Conservation (phyloP, 495 filamentous ascomycete species). For the Terfezia claveryi region DNA sequence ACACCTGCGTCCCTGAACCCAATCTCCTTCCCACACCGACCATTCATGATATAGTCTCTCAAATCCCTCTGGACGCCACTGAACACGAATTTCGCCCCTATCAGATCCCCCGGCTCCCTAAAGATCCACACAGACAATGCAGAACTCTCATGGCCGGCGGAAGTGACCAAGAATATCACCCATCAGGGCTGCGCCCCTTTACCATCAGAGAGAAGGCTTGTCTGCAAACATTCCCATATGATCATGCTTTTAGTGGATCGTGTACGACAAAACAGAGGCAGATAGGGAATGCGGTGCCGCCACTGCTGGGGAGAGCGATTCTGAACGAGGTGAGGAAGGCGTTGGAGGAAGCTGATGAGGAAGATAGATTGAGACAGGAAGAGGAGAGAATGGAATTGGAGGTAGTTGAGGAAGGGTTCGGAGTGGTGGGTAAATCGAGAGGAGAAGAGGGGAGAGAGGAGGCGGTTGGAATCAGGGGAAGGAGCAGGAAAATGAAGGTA, state of each 20-base stretch:
- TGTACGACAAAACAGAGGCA: slow-evolving; percentile 34
- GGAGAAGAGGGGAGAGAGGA: not conserved
- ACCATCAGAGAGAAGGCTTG: slow-evolving; percentile 53
- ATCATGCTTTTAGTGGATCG: slow-evolving; percentile 34
- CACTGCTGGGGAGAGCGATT: slow-evolving; percentile 35
- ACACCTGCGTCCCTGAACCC: slow-evolving; percentile 12
- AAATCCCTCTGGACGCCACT: slow-evolving; percentile 22
- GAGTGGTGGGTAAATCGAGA: not conserved
- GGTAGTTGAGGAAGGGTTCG: not conserved
- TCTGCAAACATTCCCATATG: slow-evolving; percentile 50
- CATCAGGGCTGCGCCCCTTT: slow-evolving; percentile 39
- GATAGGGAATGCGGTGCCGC: slow-evolving; percentile 76
- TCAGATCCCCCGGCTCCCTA: slow-evolving; percentile 11
- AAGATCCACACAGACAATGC: slow-evolving; percentile 29
- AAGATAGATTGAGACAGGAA: slow-evolving; percentile 4
- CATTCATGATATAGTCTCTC: slow-evolving; percentile 22
- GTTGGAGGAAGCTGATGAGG: slow-evolving; percentile 35
- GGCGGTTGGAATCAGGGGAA: not conserved
- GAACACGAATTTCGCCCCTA: slow-evolving; percentile 29
- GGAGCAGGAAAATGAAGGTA: too few species aligned
- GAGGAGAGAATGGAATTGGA: not conserved
- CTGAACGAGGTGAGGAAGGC: slow-evolving; percentile 35
- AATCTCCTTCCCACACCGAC: slow-evolving; percentile 13
- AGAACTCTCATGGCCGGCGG: slow-evolving; percentile 52
- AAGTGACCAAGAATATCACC: slow-evolving; percentile 45